Conservation (phyloP, 345 rosid species). For the Linum usitatissimum region DNA sequence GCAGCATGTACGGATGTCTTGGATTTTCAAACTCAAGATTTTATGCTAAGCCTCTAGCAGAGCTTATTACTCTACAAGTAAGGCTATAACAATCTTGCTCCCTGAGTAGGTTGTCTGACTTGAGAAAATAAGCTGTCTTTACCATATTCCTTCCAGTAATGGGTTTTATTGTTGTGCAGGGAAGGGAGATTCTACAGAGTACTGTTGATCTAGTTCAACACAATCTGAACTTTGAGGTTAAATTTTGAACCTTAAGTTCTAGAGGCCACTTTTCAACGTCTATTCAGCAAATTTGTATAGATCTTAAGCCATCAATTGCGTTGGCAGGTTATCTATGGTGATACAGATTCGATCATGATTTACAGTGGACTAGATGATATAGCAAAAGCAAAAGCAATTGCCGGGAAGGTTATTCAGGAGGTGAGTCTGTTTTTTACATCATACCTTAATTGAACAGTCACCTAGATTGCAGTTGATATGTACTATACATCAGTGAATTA, state of each 20-base stretch:
- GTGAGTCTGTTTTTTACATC: constrained; percentile 23
- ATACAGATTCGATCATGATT: constrained; percentile 98
- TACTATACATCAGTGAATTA: no score
- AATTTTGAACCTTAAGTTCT: background rate
- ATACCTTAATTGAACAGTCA: no score
- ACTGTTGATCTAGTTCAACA: constrained; percentile 95
- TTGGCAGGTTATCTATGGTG: constrained; percentile 90
- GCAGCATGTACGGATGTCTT: constrained; percentile 99
- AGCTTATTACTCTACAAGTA: constrained; percentile 87
- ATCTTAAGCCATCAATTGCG: constrained; percentile 5
- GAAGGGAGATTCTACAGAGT: constrained; percentile 92
- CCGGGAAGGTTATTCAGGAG: constrained; percentile 87
- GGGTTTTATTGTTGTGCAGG: constrained; percentile 38
- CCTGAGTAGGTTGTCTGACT: background rate
- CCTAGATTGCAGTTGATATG: no score
- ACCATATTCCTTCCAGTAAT: constrained; percentile 8
- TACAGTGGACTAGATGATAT: constrained; percentile 84
- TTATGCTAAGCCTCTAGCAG: constrained; percentile 97
- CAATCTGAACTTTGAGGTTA: constrained; percentile 80
- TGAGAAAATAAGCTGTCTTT: constrained; percentile 3
- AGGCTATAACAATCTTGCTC: constrained; percentile 14
- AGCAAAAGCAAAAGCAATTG: constrained; percentile 62
- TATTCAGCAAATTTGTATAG: background rate
- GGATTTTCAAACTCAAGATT: constrained; percentile 97
- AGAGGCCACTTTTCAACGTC: background rate